Evolutionary conservation across 2,329 filamentous ascomycete genomes (phyloP).

Genomic region (Alternaria arbusti): DNA sequence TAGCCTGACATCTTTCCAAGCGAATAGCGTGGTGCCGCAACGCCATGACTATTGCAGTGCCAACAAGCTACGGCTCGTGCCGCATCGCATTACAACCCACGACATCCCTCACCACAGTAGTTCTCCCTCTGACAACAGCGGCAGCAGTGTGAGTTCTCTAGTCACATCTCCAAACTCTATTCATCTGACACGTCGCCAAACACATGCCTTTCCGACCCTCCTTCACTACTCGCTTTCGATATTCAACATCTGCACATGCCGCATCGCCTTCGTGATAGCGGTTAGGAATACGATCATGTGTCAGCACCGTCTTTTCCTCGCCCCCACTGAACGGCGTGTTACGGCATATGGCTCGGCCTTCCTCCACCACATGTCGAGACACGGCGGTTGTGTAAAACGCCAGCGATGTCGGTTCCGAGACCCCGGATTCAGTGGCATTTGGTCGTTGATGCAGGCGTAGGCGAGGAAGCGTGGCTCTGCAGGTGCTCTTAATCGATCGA

Average conservation of each 20-base stretch:
- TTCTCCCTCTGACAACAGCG: neutral
- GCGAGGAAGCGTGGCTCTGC: neutral
- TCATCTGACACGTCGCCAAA: constrained; percentile 15
- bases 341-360: neutral
- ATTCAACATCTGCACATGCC: constrained; percentile 3
- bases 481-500: neutral
- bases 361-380: neutral
- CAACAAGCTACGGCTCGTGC: constrained; percentile 13
- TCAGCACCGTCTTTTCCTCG: neutral
- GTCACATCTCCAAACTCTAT: constrained; percentile 6
- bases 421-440: neutral
- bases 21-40: neutral
- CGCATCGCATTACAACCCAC: constrained; percentile 11
- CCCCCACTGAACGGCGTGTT: neutral
- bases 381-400: neutral
- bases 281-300: neutral
- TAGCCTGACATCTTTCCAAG: neutral
- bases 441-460: neutral
- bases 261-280: neutral
- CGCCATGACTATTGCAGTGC: neutral
- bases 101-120: constrained; percentile 1
- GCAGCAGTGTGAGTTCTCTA: constrained; percentile 7
- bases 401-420: neutral
- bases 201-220: constrained; percentile 8
- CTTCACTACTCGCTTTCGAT: constrained; percentile 1